Base-by-base conservation (phyloP, 768 basidiomycete genomes). In the Termitomyces sp. region DNA sequence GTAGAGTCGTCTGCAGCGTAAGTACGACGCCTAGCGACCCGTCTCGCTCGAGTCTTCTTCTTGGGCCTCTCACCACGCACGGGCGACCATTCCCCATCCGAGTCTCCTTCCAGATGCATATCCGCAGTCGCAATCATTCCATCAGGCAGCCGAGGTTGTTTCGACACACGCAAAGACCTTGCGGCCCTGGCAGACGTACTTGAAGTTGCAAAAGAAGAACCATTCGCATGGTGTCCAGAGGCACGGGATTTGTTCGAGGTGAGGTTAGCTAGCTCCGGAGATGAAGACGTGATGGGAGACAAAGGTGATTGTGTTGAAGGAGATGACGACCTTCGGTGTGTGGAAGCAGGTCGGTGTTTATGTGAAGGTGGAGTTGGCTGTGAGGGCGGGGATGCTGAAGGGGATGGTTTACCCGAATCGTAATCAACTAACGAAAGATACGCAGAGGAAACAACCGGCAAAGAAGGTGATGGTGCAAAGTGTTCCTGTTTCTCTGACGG, bases 51-150 rank as follows among this genome's bases (percentile, higher is more conserved):
- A 14, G 2, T 22, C 53, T 50, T 47, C 53, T 42, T 33, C 8
- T 6, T 22, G 6, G 45, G 26, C 18, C 50, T 33, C 54, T 52
- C 22, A 8, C 3, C 13, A 7, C 0, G 26, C 2, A 32, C 16
- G 2, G 13, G 48, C 4, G 18, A 18, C 59, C 55, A 60, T 18
- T 61, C 60, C 18, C 36, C 51, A 42, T 45, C 35, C 6, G 61
- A 64, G 13, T 42, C 50, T 5, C 40, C 52, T 14, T 53, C 52
- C 18, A 53, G 0, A 28, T 53, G 5, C 38, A 53, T 6, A 16
- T 53, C 28, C 38, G 18, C 7, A 30, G 13, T 53, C 38, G 18
- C 26, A 13, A 42, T n/a, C 52, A 42, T 53, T 16, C 52, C 52
- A 53, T 42, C 2, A 40, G 18, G 26, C 22, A 30, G 2, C 6